A percentile compares a stretch with the other conserved stretches of the same genome.
Evolutionary conservation across 305 asterid genomes (phyloP).

Genomic region (Solanum hybrid): DNA sequence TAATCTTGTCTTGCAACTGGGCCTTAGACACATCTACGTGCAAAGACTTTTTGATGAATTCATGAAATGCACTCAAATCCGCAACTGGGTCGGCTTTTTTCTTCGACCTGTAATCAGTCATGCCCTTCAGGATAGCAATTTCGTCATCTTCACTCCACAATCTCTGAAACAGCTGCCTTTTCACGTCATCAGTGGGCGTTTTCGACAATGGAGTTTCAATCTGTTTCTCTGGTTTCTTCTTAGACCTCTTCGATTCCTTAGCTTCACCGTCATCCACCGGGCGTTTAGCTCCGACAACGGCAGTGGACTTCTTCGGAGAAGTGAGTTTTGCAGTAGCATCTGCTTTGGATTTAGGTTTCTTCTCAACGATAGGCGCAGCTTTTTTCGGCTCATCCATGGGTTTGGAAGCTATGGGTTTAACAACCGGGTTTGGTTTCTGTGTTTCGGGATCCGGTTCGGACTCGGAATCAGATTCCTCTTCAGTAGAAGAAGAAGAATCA

Average conservation of each 20-base stretch:
- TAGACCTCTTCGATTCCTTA: constrained; percentile 35
- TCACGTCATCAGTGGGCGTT: constrained; percentile 16
- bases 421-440: constrained; percentile 5
- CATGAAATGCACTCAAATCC: constrained; percentile 35
- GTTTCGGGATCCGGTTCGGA: constrained; percentile 21
- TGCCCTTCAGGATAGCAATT: constrained; percentile 38
- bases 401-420: constrained; percentile 4
- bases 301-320: constrained; percentile 26
- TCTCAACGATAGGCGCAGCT: neutral
- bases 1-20: constrained; percentile 51
- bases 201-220: constrained; percentile 22
- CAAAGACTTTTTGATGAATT: constrained; percentile 36
- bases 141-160: constrained; percentile 62
- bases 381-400: constrained; percentile 3
- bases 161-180: constrained; percentile 38
- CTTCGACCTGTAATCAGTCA: constrained; percentile 30
- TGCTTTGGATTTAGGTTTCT: constrained; percentile 28
- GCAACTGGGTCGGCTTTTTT: constrained; percentile 32
- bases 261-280: constrained; percentile 11
- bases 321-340: constrained; percentile 8
- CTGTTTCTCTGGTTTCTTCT: constrained; percentile 23
- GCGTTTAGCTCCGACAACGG: constrained; percentile 25
- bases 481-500: constrained; percentile 13
- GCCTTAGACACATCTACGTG: constrained; percentile 25
- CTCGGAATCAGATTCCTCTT: constrained; percentile 11